Conservation (phyloP, 768 basidiomycete genomes). For the Boletus rex-veris region DNA sequence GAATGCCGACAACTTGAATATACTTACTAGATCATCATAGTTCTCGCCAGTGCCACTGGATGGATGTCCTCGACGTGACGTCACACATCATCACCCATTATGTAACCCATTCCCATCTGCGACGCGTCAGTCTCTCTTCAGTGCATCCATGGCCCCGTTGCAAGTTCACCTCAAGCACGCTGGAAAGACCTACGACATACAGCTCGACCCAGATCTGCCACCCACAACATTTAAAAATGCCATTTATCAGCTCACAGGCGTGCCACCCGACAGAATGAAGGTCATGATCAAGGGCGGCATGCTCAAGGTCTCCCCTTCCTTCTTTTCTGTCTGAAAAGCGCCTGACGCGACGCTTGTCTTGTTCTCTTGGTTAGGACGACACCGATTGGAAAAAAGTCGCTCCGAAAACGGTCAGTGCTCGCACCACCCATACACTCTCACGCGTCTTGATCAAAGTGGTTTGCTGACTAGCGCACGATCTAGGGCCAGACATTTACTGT, state of each 20-base stretch:
- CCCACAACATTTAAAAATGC: conserved; percentile 77
- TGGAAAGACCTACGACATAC: conserved; percentile 70
- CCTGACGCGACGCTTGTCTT: background rate
- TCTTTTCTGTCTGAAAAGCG: background rate
- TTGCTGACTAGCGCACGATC: background rate
- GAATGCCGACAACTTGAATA: too few species aligned
- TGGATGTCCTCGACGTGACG: conserved; percentile 27
- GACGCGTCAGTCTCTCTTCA: conserved; percentile 21
- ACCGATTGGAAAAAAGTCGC: conserved; percentile 80
- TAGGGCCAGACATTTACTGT: conserved; percentile 91
- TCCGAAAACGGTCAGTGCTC: conserved; percentile 67
- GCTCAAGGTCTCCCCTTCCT: conserved; percentile 61
- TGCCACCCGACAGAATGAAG: conserved; percentile 92
- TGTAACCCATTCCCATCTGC: conserved; percentile 30
- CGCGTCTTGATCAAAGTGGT: background rate
- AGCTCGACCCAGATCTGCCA: conserved; percentile 69
- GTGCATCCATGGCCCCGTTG: conserved; percentile 56
- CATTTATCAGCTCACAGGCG: conserved; percentile 77
- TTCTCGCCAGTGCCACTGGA: too few species aligned
- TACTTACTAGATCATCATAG: too few species aligned
- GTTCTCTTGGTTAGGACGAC: conserved; percentile 61
- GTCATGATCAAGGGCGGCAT: conserved; percentile 93
- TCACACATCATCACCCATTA: conserved; percentile 20
- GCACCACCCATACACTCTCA: background rate
- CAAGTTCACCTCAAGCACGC: conserved; percentile 87